These are phyloP conservation scores for Saccharomycopsis sp. DNA, from an alignment of 805 yeast species.

Conservation along the genomic window DNA sequence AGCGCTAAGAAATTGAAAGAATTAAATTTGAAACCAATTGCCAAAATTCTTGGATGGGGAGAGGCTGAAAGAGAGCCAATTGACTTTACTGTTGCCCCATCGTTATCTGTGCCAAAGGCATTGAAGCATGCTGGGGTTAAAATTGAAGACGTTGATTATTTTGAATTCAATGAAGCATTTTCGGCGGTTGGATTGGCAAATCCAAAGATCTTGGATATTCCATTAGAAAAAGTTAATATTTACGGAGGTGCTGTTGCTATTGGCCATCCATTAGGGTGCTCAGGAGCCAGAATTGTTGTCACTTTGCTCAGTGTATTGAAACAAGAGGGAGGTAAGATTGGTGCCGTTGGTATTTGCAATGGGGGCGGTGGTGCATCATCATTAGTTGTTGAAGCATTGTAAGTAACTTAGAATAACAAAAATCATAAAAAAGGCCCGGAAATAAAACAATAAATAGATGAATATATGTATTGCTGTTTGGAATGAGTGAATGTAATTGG, in stretches of 20 bases:
- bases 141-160: conserved; percentile 70
- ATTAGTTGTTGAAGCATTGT: conserved; percentile 65
- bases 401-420: too few relatives aligned
- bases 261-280: conserved; percentile 93
- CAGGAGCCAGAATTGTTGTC: conserved; percentile 92
- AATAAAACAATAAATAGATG: too few relatives aligned
- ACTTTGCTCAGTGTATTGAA: conserved; percentile 73
- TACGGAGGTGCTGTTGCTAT: conserved; percentile 96
- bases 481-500: too few relatives aligned
- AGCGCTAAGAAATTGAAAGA: conserved; percentile 81
- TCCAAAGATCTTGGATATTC: conserved; percentile 59
- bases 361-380: conserved; percentile 99
- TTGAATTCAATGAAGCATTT: conserved; percentile 96
- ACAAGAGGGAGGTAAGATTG: conserved; percentile 83
- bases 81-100: conserved; percentile 94
- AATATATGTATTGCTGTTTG: too few relatives aligned
- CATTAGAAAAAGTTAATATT: conserved; percentile 65
- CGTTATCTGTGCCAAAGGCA: conserved; percentile 94
- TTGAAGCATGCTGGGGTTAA: conserved; percentile 73
- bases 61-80: conserved; percentile 95
- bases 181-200: conserved; percentile 94
- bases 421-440: too few relatives aligned
- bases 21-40: conserved; percentile 81
- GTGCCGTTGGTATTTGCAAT: conserved; percentile 95
- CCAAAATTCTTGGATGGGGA: conserved; percentile 90